Conservation (phyloP, 441 rosid species). For the Raphanus hybrid region DNA sequence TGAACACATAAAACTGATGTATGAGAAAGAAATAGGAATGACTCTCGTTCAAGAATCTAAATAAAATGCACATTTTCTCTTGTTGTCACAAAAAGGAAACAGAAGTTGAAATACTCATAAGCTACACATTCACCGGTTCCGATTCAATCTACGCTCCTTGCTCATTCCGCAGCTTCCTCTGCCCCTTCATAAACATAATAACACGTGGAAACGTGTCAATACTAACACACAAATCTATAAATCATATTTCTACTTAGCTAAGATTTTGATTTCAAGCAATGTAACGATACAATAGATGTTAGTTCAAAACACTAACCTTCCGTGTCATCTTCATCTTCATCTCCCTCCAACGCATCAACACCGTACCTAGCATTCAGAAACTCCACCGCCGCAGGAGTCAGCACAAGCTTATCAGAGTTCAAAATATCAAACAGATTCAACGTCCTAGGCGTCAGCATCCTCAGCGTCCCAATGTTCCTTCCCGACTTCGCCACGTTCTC, state of each 20-base stretch:
- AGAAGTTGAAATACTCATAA: background rate
- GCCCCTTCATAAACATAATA: slow-evolving; percentile 29
- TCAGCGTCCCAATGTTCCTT: slow-evolving; percentile 87
- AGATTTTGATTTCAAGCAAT: background rate
- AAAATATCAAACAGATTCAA: slow-evolving; percentile 86
- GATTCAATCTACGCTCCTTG: background rate
- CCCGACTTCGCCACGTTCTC: slow-evolving; percentile 68
- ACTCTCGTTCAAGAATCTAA: slow-evolving; percentile 11
- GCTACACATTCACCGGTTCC: background rate
- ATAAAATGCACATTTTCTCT: slow-evolving; percentile 31
- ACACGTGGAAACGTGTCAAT: background rate
- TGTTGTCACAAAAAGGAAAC: slow-evolving; percentile 24
- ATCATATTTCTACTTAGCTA: background rate
- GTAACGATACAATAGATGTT: no score
- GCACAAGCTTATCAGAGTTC: slow-evolving; percentile 81
- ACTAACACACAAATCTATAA: slow-evolving; percentile 17
- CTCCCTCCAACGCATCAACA: slow-evolving; percentile 41
- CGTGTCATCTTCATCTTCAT: slow-evolving; percentile 59
- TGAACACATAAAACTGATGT: slow-evolving; percentile 9
- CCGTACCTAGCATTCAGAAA: slow-evolving; percentile 81
- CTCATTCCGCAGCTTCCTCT: slow-evolving; percentile 37
- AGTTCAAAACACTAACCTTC: slow-evolving; percentile 60
- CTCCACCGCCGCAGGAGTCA: slow-evolving; percentile 79
- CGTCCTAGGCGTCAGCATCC: slow-evolving; percentile 85
- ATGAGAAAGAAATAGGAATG: slow-evolving; percentile 1